Percentiles rank a stretch among this genome's conserved stretches.
Evolutionary conservation across 768 basidiomycete species (phyloP).

Genomic region (Mycena leptocephala): DNA sequence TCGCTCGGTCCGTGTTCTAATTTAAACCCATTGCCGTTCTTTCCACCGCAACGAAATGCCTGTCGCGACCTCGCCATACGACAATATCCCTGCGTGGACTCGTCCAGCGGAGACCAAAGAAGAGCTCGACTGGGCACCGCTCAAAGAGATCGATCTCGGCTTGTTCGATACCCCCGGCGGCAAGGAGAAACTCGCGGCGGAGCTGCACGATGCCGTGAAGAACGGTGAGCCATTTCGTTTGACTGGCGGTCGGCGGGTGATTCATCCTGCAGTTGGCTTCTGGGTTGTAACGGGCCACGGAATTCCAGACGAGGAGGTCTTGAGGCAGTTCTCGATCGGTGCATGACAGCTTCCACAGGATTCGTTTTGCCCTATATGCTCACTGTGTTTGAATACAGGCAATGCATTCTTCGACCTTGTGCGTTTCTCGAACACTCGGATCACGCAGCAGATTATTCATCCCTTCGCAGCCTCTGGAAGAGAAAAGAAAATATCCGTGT

Average conservation of each 20-base stretch:
- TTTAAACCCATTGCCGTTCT: too few relatives aligned
- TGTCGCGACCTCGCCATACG: conserved; percentile 16
- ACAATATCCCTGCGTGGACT: conserved; percentile 31
- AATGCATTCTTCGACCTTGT: conserved; percentile 51
- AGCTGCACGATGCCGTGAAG: conserved; percentile 56
- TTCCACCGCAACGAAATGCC: background rate
- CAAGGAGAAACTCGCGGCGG: conserved; percentile 47
- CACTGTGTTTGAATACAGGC: background rate
- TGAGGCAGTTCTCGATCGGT: conserved; percentile 53
- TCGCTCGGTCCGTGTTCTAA: background rate
- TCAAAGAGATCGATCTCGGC: conserved; percentile 57
- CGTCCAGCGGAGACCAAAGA: conserved; percentile 41
- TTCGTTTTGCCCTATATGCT: background rate
- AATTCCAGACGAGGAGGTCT: conserved; percentile 55
- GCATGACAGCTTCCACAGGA: background rate
- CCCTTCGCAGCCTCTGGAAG: conserved; percentile 46
- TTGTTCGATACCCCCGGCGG: conserved; percentile 50
- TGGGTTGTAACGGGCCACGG: conserved; percentile 59
- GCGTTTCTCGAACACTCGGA: background rate
- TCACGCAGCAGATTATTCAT: background rate
- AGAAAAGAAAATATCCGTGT: conserved; percentile 49
- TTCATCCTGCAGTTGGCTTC: conserved; percentile 46
- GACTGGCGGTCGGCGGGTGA: background rate
- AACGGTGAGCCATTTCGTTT: conserved; percentile 38
- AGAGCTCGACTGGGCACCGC: conserved; percentile 52